These are phyloP conservation scores for Tanacetum coccineum DNA, from an alignment of 129 eudicot genomes.

Conservation along the genomic window DNA sequence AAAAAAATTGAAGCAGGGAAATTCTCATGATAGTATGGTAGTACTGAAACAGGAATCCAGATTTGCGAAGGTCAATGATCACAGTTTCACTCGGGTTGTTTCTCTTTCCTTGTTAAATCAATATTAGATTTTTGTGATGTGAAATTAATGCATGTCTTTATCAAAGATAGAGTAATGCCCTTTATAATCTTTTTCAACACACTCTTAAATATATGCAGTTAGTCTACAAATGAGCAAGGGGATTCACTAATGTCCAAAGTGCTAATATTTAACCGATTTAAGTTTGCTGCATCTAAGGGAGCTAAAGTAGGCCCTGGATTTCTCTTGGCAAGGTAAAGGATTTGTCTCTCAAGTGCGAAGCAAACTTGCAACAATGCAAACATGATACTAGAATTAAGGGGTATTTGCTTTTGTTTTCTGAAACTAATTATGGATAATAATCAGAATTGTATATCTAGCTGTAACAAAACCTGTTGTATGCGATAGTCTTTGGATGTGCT, in stretches of 20 bases:
- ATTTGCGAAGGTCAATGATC: constrained; percentile 76
- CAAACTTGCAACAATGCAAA: neutral
- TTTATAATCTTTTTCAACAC: neutral
- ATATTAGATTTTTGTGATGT: neutral
- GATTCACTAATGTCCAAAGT: constrained; percentile 74
- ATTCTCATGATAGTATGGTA: constrained; percentile 78
- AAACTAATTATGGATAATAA: neutral
- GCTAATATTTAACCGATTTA: constrained; percentile 86
- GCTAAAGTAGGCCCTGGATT: constrained; percentile 80
- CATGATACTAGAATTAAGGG: constrained; percentile 8
- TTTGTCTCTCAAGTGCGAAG: neutral
- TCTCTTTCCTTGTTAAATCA: constrained; percentile 18
- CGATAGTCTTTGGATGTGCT: neutral
- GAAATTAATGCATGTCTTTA: constrained; percentile 5
- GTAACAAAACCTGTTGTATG: neutral
- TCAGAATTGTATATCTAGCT: neutral
- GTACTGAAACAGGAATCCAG: constrained; percentile 87
- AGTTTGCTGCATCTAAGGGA: constrained; percentile 86
- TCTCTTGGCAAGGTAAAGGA: constrained; percentile 74
- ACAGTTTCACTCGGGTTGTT: constrained; percentile 69
- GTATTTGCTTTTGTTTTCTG: neutral
- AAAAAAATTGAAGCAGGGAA: constrained; percentile 83
- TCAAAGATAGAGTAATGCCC: neutral
- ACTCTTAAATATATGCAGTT: constrained; percentile 46
- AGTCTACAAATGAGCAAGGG: constrained; percentile 96